Base-by-base conservation (phyloP, 2,329 filamentous ascomycete genomes). In the Exophiala sp. region DNA sequence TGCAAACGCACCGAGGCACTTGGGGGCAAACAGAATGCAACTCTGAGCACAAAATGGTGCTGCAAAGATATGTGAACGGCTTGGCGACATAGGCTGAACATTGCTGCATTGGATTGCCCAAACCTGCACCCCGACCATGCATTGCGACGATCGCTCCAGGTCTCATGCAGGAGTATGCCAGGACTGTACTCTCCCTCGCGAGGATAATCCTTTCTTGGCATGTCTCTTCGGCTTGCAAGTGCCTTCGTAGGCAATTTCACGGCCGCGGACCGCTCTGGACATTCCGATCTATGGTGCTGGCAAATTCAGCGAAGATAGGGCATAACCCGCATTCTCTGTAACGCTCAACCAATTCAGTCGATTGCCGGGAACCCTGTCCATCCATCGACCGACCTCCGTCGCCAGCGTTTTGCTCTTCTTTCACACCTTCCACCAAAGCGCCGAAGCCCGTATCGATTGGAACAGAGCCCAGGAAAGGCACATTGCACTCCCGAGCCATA, bases 371-470 rank as follows among this genome's bases (percentile, higher is more conserved):
- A n/a, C 19, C 23, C 7, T 34, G 18, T 57, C 60, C 52, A 4
- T 45, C 49, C 10, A 43, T 38, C 18, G 37, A 5, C 7, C 16
- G 29, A 22, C 8, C 18, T n/a, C 27, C 32, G 10, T 41, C 24
- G 38, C 11, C 22, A n/a, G 46, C 14, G 24, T 24, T 50, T 21
- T 46, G 30, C 13, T 35, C 46, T 23, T 34, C 43, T 18, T 51
- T 47, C 4, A 34, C 52, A 16, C 69, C 88, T 67, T 97, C 91
- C 35, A 98, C 81, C 63, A 98, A 69, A 58, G 85, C 79, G 40
- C 93, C 86, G 65, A 97, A 96, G 62, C 90, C 87, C 16, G 89
- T 87, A 70, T 98, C 93, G 63, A 98, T 89, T 1, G 93, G 93
- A 30, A 97, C 82, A 22, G 81, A 82, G 2, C 90, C 93, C 46